These are phyloP conservation scores for Discostella stelligera DNA, from an alignment of 352 stramenopile species.

Conservation along the genomic window DNA sequence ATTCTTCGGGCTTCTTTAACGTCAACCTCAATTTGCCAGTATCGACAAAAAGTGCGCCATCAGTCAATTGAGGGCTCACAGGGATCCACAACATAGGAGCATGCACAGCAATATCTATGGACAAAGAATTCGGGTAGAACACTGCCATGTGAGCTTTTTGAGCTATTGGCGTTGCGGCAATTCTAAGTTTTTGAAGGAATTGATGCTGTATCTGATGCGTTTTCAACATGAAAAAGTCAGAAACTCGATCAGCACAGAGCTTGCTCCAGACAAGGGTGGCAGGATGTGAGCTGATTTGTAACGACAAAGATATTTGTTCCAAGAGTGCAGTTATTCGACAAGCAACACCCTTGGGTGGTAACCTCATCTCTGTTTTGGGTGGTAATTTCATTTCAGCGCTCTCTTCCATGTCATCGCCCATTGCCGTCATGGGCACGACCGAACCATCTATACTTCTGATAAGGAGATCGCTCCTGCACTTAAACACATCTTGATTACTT, in stretches of 20 bases:
- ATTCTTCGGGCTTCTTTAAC: conserved; percentile 50
- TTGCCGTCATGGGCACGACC: neutral
- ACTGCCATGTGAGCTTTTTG: conserved; percentile 72
- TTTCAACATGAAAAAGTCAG: conserved; percentile 60
- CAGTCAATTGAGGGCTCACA: conserved; percentile 42
- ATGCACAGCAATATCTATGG: conserved; percentile 64
- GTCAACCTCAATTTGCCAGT: conserved; percentile 63
- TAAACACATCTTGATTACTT: conserved; percentile 3
- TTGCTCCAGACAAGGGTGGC: conserved; percentile 76
- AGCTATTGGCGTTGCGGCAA: conserved; percentile 68
- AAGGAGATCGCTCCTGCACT: neutral
- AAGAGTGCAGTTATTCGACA: conserved; percentile 57
- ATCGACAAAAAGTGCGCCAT: conserved; percentile 80
- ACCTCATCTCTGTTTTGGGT: conserved; percentile 29
- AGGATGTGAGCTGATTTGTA: conserved; percentile 64
- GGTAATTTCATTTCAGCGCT: conserved; percentile 33
- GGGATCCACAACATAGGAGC: conserved; percentile 79
- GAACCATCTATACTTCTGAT: neutral
- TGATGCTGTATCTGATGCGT: conserved; percentile 53
- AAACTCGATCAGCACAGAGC: conserved; percentile 56
- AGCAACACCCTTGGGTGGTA: conserved; percentile 58
- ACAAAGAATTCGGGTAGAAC: conserved; percentile 63
- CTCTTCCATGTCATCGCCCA: conserved; percentile 1
- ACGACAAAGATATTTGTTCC: conserved; percentile 43
- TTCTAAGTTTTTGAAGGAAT: conserved; percentile 62